A percentile compares a stretch with the other conserved stretches of the same genome.
Evolutionary conservation across 768 basidiomycete species (phyloP).

Genomic region (Panus rudis): DNA sequence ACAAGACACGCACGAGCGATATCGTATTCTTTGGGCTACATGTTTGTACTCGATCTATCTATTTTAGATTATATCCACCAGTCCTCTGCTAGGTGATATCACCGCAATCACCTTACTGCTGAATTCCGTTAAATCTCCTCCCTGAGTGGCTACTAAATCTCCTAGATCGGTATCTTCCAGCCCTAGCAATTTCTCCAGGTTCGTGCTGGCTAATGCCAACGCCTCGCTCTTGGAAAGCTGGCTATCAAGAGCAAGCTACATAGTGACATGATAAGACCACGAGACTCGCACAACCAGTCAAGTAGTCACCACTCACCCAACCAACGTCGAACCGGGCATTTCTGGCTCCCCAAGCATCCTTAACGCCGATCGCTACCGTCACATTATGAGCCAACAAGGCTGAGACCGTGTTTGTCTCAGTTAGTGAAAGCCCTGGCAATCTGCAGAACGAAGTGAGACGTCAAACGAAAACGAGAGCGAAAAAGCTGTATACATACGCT

Average conservation of each 20-base stretch:
- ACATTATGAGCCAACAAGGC: constrained; percentile 63
- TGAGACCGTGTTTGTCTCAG: constrained; percentile 50
- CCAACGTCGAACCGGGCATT: constrained; percentile 75
- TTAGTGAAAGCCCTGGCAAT: constrained; percentile 68
- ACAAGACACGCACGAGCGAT: too few relatives aligned
- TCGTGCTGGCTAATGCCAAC: constrained; percentile 33
- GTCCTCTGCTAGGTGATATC: constrained; percentile 23
- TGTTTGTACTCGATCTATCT: not conserved
- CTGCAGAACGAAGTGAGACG: constrained; percentile 23
- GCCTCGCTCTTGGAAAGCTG: constrained; percentile 23
- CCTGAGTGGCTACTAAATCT: constrained; percentile 26
- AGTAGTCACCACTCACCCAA: constrained; percentile 50
- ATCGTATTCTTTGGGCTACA: too few relatives aligned
- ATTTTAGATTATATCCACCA: constrained; percentile 18
- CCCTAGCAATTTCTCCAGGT: constrained; percentile 38
- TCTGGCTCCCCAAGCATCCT: constrained; percentile 64
- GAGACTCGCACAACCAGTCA: not conserved
- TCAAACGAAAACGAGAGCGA: not conserved
- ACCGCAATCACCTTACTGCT: constrained; percentile 32
- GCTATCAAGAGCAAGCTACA: constrained; percentile 16
- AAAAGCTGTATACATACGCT: constrained; percentile 46
- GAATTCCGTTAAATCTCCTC: constrained; percentile 30
- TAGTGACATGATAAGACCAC: not conserved
- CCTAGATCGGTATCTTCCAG: constrained; percentile 10
- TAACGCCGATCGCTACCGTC: constrained; percentile 60